Evolutionary conservation across 345 rosid genomes (phyloP).

Genomic region (Toxicodendron radicans): DNA sequence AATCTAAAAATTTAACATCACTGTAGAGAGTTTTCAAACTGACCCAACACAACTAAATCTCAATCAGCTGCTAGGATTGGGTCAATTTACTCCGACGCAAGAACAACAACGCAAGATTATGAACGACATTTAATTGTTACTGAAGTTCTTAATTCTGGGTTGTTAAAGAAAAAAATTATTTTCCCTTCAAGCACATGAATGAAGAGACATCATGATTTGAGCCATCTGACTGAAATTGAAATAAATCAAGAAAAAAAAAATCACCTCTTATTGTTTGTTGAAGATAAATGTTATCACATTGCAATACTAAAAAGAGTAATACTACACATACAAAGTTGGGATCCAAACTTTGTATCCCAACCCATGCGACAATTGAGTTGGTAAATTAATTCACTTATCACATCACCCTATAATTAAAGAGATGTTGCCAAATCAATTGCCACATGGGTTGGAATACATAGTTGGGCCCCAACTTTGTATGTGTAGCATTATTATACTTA

Average conservation of each 20-base stretch:
- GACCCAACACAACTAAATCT: not conserved
- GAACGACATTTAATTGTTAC: not conserved
- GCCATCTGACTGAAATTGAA: not conserved
- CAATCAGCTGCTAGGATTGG: not conserved
- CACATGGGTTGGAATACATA: no score
- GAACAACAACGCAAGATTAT: not conserved
- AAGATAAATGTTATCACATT: no score
- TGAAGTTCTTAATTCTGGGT: not conserved
- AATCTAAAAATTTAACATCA: not conserved
- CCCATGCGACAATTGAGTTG: no score
- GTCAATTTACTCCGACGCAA: not conserved
- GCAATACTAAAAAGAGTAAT: no score
- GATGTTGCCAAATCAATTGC: no score
- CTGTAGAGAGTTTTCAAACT: not conserved
- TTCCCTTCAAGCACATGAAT: not conserved
- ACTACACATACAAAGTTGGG: no score
- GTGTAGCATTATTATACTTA: no score
- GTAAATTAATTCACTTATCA: no score
- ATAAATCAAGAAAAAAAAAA: not conserved
- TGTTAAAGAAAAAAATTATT: not conserved
- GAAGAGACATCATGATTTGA: not conserved
- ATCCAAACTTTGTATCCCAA: no score
- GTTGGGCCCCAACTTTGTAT: no score
- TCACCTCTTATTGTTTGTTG: not conserved
- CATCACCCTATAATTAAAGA: no score